Evolutionary conservation across 23 red algal species (phyloP), one percentile per base, ranked within the genome.

Genomic region (Gracilaria vermiculophylla): DNA sequence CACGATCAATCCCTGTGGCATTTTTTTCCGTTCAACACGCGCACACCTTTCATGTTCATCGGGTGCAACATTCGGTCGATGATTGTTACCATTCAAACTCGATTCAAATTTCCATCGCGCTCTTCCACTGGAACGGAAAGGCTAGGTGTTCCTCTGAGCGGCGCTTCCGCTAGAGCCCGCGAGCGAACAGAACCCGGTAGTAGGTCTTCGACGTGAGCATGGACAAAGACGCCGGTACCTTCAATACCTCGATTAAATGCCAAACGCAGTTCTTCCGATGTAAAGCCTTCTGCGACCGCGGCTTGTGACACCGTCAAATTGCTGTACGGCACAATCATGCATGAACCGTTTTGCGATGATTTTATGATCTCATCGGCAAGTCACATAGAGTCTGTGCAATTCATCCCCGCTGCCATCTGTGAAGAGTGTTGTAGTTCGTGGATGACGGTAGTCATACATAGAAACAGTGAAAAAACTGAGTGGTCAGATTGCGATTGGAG

Each of bases 311-410:
- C 13, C 31, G 62, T 81, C 0, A 91, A 14, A 23, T 91, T 58
- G 27, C 20, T 10, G 34, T 91, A 91, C 0, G 87, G 42, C 2
- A 91, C 62, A 5, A 74, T 57, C 31, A 34, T 64, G 55, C 81
- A 91, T n/a, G 39, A 62, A 1, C 70, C 70, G 35, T 33, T 69
- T 17, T 42, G 53, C 27, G 81, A 42, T 9, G 74, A 48, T 0
- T 35, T 56, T 51, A 91, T 55, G 35, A 81, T 69, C 13, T 80
- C 73, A 40, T 91, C 87, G 3, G 76, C 87, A 69, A 91, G 33
- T 3, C 19, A 60, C 87, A 91, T 91, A 9, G 87, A 74, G 5
- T n/a, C 35, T 4, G 87, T 35, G 50, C 69, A 80, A 25, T 91
- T 50, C 20, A n/a, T 21, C 34, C 65, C 76, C n/a, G 34, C 61